Evolutionary conservation across 148 eudicot genomes (phyloP).

Genomic region (Simmondsia chinensis): DNA sequence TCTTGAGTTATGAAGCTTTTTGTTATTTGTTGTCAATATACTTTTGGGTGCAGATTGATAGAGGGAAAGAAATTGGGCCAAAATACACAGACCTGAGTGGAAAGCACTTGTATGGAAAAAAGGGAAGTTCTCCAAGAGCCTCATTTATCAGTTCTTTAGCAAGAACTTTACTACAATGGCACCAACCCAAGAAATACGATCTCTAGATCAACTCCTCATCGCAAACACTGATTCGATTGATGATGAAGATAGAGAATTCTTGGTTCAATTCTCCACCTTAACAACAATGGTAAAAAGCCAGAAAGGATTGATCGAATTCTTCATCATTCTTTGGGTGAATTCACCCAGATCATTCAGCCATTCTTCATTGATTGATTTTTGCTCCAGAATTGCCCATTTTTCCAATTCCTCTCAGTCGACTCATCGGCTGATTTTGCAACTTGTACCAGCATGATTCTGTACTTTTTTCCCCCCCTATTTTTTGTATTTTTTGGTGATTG

Average conservation of each 20-base stretch:
- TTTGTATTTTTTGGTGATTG: too few relatives aligned
- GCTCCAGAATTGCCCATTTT: conserved; percentile 21
- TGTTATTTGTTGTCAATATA: not conserved
- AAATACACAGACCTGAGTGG: conserved; percentile 85
- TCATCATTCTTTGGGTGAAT: conserved; percentile 4
- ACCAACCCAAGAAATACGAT: conserved; percentile 84
- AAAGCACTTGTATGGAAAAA: conserved; percentile 67
- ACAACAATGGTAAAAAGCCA: too few relatives aligned
- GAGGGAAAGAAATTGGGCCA: conserved; percentile 78
- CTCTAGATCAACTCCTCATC: too few relatives aligned
- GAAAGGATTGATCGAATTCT: too few relatives aligned
- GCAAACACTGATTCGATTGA: too few relatives aligned
- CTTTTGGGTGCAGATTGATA: conserved; percentile 60
- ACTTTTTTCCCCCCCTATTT: too few relatives aligned
- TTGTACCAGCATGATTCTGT: conserved; percentile 15
- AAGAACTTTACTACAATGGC: conserved; percentile 64
- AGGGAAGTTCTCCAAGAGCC: conserved; percentile 39
- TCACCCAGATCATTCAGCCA: too few relatives aligned
- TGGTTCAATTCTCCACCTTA: too few relatives aligned
- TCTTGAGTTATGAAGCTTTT: too few relatives aligned
- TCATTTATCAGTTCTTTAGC: conserved; percentile 63
- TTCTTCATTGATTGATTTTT: conserved; percentile 28
- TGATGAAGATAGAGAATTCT: conserved; percentile 2
- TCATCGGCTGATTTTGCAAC: conserved; percentile 19
- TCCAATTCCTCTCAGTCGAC: conserved; percentile 32